These are phyloP conservation scores for Borealophlyctis nickersoniae DNA, from an alignment of 192 early-diverging fungal genomes.

Conservation along the genomic window DNA sequence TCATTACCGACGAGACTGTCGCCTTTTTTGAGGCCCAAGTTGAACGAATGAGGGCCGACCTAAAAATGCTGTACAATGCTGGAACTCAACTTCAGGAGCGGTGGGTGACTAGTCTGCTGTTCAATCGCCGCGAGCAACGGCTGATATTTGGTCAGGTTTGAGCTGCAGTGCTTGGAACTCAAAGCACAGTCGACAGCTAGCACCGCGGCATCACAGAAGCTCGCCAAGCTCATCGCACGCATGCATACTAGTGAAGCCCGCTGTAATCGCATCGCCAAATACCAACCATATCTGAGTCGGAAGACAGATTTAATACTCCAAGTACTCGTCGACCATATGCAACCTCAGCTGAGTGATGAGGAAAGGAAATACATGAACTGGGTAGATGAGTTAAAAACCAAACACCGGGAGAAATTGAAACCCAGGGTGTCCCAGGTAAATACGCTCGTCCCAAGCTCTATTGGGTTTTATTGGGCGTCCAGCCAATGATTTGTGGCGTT, in stretches of 20 bases:
- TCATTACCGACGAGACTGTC: slow-evolving; percentile 47
- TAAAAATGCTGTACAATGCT: slow-evolving; percentile 3
- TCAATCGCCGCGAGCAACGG: slow-evolving; percentile 12
- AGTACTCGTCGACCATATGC: slow-evolving; percentile 56
- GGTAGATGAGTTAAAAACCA: slow-evolving; percentile 24
- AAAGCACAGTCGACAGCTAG: slow-evolving; percentile 33
- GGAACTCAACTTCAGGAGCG: background rate
- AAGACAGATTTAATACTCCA: slow-evolving; percentile 61
- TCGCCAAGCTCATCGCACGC: slow-evolving; percentile 19
- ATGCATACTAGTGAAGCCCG: background rate
- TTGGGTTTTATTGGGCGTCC: background rate
- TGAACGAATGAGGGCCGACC: background rate
- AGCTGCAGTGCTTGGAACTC: slow-evolving; percentile 42
- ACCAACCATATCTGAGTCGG: slow-evolving; percentile 15
- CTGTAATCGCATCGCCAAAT: slow-evolving; percentile 19
- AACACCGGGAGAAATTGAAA: background rate
- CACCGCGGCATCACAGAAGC: slow-evolving; percentile 31
- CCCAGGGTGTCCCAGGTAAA: background rate
- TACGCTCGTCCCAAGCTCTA: too few relatives aligned
- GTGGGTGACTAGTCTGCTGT: too few relatives aligned
- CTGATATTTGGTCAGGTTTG: slow-evolving; percentile 9
- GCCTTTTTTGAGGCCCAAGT: slow-evolving; percentile 41
- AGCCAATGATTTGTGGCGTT: background rate
- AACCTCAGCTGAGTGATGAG: slow-evolving; percentile 57
- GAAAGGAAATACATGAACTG: slow-evolving; percentile 54